Evolutionary conservation across 2,329 filamentous ascomycete species (phyloP).

Genomic region (Trichophaea hybrida): DNA sequence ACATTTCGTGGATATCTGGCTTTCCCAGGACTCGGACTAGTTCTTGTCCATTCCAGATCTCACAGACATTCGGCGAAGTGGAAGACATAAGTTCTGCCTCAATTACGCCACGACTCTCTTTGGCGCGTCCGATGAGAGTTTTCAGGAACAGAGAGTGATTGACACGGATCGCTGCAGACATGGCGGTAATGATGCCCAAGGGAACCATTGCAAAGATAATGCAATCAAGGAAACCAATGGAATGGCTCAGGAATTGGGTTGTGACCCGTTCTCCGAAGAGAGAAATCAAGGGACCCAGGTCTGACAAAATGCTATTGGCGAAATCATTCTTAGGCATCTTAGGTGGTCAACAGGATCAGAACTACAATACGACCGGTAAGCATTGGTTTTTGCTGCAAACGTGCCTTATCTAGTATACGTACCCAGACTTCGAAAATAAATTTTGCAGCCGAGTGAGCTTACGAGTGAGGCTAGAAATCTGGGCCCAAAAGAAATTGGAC

Average conservation of each 20-base stretch:
- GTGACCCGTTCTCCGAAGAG: constrained; percentile 33
- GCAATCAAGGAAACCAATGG: constrained; percentile 20
- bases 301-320: background rate
- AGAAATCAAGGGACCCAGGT: constrained; percentile 1
- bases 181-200: constrained; percentile 32
- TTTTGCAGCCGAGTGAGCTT: no score
- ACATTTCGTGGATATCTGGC: constrained; percentile 29
- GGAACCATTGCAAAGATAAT: constrained; percentile 22
- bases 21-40: constrained; percentile 30
- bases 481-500: no score
- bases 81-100: constrained; percentile 34
- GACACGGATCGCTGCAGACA: constrained; percentile 29
- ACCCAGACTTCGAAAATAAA: no score
- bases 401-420: no score
- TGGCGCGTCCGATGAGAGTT: constrained; percentile 32
- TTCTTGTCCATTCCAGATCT: constrained; percentile 30
- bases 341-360: no score
- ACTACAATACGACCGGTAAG: no score
- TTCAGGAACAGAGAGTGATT: constrained; percentile 27
- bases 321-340: background rate
- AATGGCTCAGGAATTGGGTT: constrained; percentile 32
- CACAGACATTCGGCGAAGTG: constrained; percentile 32
- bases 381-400: no score
- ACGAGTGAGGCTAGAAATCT: no score
- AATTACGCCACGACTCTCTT: constrained; percentile 29